Evolutionary conservation across 2,329 filamentous ascomycete species (phyloP).

Genomic region (Arthrobotrys megalospora): DNA sequence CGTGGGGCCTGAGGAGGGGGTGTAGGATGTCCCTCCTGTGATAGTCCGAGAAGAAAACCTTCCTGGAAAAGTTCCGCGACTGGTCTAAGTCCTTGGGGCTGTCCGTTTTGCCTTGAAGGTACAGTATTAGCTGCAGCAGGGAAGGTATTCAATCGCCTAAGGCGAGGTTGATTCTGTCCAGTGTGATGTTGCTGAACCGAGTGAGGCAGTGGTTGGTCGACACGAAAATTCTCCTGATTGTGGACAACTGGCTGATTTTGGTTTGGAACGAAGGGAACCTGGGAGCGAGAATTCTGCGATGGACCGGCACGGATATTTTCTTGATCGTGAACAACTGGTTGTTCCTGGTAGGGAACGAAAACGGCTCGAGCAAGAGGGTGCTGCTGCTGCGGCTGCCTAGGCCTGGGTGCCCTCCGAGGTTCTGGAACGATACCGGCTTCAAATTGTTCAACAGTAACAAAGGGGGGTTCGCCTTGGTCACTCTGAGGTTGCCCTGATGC

Average conservation of each 20-base stretch:
- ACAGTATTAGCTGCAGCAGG: background rate
- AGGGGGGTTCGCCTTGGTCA: background rate
- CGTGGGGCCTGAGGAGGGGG: background rate
- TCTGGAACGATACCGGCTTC: constrained; percentile 1
- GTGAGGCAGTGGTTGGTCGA: background rate
- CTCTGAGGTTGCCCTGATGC: background rate
- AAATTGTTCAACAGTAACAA: background rate
- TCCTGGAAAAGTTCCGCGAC: background rate
- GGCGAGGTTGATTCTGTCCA: background rate
- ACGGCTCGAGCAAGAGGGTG: background rate
- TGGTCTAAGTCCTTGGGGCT: background rate
- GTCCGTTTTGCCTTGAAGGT: background rate
- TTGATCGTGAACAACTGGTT: background rate
- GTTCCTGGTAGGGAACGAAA: background rate
- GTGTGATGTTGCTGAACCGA: background rate
- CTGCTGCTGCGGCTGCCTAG: background rate
- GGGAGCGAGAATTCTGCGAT: background rate
- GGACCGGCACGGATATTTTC: background rate
- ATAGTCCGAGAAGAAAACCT: background rate
- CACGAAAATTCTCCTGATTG: background rate
- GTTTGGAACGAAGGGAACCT: background rate
- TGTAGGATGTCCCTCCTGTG: background rate
- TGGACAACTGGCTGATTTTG: background rate
- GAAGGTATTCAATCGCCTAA: background rate
- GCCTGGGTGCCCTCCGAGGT: background rate